phyloP scores from a whole-genome alignment of 1,284 basidiomycete species.

The Moesziomyces sp. region DNA sequence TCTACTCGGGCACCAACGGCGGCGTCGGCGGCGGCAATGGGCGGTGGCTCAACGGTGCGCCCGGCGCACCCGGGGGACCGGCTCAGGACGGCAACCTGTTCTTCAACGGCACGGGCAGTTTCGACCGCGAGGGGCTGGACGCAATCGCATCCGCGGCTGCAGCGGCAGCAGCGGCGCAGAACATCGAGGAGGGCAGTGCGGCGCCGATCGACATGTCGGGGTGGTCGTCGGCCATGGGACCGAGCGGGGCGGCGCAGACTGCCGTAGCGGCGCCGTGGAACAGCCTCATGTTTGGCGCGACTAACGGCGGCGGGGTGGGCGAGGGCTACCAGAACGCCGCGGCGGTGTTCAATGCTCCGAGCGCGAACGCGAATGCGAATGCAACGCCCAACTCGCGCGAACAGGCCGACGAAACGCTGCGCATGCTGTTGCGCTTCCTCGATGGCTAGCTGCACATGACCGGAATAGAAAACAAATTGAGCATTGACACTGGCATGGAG shows the following conservation, averaged over 20 bases:
- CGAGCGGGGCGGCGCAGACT: neutral
- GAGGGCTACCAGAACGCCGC: too few species aligned
- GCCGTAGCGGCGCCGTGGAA: constrained; percentile 16
- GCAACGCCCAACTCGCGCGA: neutral
- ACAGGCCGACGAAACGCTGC: constrained; percentile 40
- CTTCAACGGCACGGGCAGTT: constrained; percentile 11
- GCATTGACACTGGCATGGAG: too few species aligned
- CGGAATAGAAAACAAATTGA: too few species aligned
- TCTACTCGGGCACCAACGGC: constrained; percentile 12
- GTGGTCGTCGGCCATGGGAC: constrained; percentile 9
- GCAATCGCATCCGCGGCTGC: constrained; percentile 38
- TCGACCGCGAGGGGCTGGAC: constrained; percentile 29
- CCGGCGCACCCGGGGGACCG: neutral
- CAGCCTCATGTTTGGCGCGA: constrained; percentile 21
- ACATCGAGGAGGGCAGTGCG: neutral
- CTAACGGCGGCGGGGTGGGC: neutral
- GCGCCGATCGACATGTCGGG: constrained; percentile 18
- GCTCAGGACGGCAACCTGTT: constrained; percentile 11
- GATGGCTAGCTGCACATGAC: constrained; percentile 7
- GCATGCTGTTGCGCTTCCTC: constrained; percentile 35
- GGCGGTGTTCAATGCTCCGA: neutral
- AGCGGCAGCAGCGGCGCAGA: constrained; percentile 13
- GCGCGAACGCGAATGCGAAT: neutral
- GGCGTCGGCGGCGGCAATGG: neutral
- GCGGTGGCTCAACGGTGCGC: constrained; percentile 10